Conservation (phyloP, 2,329 filamentous ascomycete species). For the Trichoderma simmonsii region DNA sequence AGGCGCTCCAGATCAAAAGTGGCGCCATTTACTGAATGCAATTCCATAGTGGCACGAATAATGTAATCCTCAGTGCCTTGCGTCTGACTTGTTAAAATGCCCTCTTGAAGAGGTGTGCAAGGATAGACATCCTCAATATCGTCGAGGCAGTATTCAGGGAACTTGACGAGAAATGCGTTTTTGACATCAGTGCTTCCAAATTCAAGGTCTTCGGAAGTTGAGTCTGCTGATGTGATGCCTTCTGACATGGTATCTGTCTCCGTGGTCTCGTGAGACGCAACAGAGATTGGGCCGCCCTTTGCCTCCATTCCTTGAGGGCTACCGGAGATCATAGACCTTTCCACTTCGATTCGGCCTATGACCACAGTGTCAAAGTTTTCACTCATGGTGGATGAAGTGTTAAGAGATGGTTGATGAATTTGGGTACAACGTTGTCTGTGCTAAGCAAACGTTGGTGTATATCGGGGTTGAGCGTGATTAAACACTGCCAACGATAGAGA, state of each 20-base stretch:
- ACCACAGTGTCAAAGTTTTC: neutral
- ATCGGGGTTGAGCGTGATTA: neutral
- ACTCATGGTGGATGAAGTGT: neutral
- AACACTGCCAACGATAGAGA: neutral
- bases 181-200: neutral
- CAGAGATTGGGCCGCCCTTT: neutral
- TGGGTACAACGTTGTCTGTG: neutral
- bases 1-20: neutral
- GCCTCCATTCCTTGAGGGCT: neutral
- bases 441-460: neutral
- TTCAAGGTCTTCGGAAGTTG: neutral
- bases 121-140: conserved; percentile 1
- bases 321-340: neutral
- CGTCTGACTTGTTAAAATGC: neutral
- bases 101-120: conserved; percentile 7
- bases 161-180: neutral
- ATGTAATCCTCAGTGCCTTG: neutral
- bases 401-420: neutral
- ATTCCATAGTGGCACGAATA: neutral
- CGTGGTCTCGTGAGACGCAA: neutral
- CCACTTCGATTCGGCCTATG: neutral
- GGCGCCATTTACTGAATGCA: neutral
- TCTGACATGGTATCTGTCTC: neutral
- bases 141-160: neutral
- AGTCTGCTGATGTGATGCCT: neutral